A percentile compares a stretch with the other conserved stretches of the same genome.
Evolutionary conservation across 2,329 filamentous ascomycete species (phyloP).

Genomic region (Paraphoma chrysanthemicola): DNA sequence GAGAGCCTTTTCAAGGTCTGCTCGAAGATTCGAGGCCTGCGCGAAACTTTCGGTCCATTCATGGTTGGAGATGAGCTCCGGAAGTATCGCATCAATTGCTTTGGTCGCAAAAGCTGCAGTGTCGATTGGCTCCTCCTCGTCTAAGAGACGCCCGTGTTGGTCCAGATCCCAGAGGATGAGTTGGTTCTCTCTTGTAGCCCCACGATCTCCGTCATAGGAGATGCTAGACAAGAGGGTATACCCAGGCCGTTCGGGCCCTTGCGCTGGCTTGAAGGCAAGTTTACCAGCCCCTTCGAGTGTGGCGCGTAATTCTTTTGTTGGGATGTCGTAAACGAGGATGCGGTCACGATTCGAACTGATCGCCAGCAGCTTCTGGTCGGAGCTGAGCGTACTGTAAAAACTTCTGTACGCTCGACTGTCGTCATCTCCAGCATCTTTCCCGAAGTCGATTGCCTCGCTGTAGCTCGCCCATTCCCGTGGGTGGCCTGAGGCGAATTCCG

Average conservation of each 20-base stretch:
- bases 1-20: constrained; percentile 28
- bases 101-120: constrained; percentile 24
- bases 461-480: constrained; percentile 22
- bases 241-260: constrained; percentile 7
- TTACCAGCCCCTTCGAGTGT: constrained; percentile 29
- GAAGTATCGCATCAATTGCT: constrained; percentile 34
- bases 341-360: constrained; percentile 20
- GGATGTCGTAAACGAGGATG: constrained; percentile 31
- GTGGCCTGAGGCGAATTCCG: constrained; percentile 22
- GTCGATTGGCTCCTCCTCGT: constrained; percentile 37
- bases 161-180: constrained; percentile 40
- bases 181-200: not conserved
- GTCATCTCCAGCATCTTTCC: constrained; percentile 1
- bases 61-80: constrained; percentile 29
- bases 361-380: constrained; percentile 31
- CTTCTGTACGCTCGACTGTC: constrained; percentile 2
- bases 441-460: constrained; percentile 14
- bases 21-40: constrained; percentile 20
- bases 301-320: constrained; percentile 27
- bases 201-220: constrained; percentile 1
- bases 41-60: constrained; percentile 38
- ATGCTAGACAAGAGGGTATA: constrained; percentile 31
- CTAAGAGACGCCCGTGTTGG: constrained; percentile 30
- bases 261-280: constrained; percentile 22
- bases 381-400: constrained; percentile 22